Conservation (phyloP, 2,329 filamentous ascomycete species). For the Sporothrix luriei region DNA sequence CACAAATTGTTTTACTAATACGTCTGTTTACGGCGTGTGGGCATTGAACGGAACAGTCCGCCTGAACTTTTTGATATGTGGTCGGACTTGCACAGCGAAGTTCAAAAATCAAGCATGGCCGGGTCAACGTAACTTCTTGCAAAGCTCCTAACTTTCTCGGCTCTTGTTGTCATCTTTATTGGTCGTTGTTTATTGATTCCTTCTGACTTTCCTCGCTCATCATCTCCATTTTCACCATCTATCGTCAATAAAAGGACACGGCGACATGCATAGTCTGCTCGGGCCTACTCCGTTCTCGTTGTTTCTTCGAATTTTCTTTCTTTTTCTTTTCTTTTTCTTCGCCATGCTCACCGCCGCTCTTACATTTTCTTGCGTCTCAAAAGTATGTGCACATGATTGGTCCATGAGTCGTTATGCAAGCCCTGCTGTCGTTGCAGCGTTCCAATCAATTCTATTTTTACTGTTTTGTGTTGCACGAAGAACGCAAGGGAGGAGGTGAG, state of each 20-base stretch:
- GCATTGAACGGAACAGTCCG: neutral
- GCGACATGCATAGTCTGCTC: neutral
- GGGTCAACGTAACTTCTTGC: no score
- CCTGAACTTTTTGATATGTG: neutral
- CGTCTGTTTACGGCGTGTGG: neutral
- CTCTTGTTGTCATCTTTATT: neutral
- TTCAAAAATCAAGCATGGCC: no score
- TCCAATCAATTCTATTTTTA: constrained; percentile 7
- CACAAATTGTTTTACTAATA: neutral
- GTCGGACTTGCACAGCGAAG: no score
- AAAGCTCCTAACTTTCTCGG: neutral
- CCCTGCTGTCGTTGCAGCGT: constrained; percentile 9
- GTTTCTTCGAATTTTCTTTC: neutral
- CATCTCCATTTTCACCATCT: neutral
- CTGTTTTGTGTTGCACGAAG: constrained; percentile 11
- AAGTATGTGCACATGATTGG: neutral
- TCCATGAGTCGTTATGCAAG: neutral
- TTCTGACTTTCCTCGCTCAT: neutral
- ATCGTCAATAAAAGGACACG: neutral
- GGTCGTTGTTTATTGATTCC: neutral
- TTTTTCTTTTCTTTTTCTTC: neutral
- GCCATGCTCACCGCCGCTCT: neutral
- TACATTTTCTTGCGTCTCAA: neutral
- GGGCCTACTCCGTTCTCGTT: neutral
- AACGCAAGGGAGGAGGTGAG: neutral